Base-by-base conservation (phyloP, 2,329 filamentous ascomycete genomes). In the Orbilia oligospora region DNA sequence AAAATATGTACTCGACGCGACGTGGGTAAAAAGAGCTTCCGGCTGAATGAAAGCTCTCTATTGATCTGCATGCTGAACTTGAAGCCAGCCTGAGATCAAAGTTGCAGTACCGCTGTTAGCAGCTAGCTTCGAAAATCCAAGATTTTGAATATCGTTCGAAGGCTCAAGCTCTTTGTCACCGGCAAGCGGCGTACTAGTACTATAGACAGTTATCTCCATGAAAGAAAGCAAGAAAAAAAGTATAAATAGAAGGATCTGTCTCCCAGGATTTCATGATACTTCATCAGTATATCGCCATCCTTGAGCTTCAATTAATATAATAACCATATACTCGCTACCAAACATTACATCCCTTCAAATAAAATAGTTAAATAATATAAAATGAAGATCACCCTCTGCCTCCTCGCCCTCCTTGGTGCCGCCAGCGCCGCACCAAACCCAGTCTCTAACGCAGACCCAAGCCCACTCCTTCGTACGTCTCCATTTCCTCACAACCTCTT, bases 361-460 rank as follows among this genome's bases (percentile, higher is more conserved):
- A 6, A 14, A 46, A 30, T n/a, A n/a, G n/a, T n/a, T n/a, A n/a
- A n/a, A n/a, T n/a, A n/a, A n/a, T 65, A 63, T 53, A 30, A 75
- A 27, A 76, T 76, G 72, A 76, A 76, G 66, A 18, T 76, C 58
- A 20, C 20, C 36, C 20, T 76, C 72, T 56, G 72, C 38, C 48
- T 76, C 56, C 65, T 76, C 27, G 72, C 72, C 49, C 46, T 76
- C 14, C 48, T 76, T 48, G 58, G 65, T n/a, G 72, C 58, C 30
- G 58, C 24, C n/a, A 76, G 36, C 41, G 65, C 72, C 8, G 66
- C 56, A 51, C 72, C 72, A 51, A 56, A 69, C 9, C 64, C 71
- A 55, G 12, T 65, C 30, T 27, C 71, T n/a, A 66, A 70, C 18
- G 22, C 55, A 3, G 65, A 69, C 10, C 22, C 72, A 27, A 65